Base-by-base conservation (phyloP, 352 stramenopile genomes). In the Pythium vanterpoolii region DNA sequence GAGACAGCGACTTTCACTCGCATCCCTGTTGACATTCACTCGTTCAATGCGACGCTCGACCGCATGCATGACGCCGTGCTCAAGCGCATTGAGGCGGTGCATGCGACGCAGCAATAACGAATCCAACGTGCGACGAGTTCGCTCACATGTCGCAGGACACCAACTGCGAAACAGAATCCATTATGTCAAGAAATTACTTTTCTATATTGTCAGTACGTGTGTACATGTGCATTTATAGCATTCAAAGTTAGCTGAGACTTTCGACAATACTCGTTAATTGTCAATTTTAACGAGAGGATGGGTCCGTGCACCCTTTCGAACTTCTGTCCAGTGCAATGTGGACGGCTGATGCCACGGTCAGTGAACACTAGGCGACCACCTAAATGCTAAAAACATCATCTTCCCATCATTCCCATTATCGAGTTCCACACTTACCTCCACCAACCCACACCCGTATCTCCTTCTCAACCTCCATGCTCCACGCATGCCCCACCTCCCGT, bases 31-130 rank as follows among this genome's bases (percentile, higher is more conserved):
- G 88, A 95, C 56, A 68, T 91, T 40, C 82, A 95, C 60, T 95
- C 86, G 46, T 92, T 95, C 66, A 72, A 91, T 67, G 79, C 79
- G n/a, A 95, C 83, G 28, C 73, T 95, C 44, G 83, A 95, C 62
- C 65, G 80, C 54, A 76, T 95, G 48, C 86, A 95, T 65, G 86
- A 95, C 63, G 81, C 91, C 27, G 83, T 95, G 56, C 75, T 95
- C 18, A 73, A 90, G 57, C 82, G 83, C 42, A 95, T 95, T 30
- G 73, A 93, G 68, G 79, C 90, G 13, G 79, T 90, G 40, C 91
- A 88, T 66, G 56, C 31, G 1, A 53, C 46, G 5, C 63, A 71
- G 42, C 57, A 71, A 45, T 60, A 45, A 56, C 14, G 16, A 18
- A 39, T 18, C 34, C 5, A 19, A 27, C 30, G 8, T 23, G 24